Evolutionary conservation across 768 basidiomycete species (phyloP).

Genomic region (Trametes maxima): DNA sequence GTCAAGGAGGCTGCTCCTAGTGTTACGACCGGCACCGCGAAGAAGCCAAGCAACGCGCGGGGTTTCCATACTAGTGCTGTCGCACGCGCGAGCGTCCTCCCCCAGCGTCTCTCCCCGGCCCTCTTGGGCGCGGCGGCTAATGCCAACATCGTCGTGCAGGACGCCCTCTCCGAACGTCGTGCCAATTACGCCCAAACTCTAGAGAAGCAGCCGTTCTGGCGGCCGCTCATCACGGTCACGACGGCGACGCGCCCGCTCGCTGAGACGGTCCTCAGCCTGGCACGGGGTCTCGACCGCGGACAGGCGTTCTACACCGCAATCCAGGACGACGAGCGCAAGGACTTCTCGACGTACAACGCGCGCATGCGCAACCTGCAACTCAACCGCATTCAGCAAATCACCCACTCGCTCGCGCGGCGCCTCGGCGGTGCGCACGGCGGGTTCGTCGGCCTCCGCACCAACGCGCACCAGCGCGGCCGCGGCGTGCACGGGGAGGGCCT

Average conservation of each 20-base stretch:
- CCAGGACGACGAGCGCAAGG: slow-evolving; percentile 37
- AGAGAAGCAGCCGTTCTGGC: slow-evolving; percentile 39
- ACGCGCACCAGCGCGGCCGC: slow-evolving; percentile 34
- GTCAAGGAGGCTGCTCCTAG: background rate
- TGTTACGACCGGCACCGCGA: background rate
- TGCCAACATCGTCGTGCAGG: background rate
- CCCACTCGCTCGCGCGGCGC: slow-evolving; percentile 32
- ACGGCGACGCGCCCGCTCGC: slow-evolving; percentile 47
- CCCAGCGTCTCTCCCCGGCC: background rate
- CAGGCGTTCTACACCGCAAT: slow-evolving; percentile 40
- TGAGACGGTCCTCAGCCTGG: slow-evolving; percentile 37
- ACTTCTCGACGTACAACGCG: slow-evolving; percentile 32
- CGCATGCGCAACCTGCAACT: slow-evolving; percentile 41
- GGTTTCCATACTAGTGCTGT: slow-evolving; percentile 29
- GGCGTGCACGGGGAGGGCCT: slow-evolving; percentile 43
- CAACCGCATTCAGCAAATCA: slow-evolving; percentile 36
- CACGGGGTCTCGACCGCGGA: slow-evolving; percentile 36
- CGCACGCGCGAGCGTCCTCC: slow-evolving; percentile 14
- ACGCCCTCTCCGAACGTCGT: slow-evolving; percentile 24
- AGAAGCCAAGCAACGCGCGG: slow-evolving; percentile 14
- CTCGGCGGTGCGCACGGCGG: slow-evolving; percentile 44
- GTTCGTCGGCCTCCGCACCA: slow-evolving; percentile 40
- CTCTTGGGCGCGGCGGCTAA: background rate
- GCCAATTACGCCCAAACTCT: slow-evolving; percentile 35
- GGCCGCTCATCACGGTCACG: slow-evolving; percentile 43